phyloP scores from a whole-genome alignment of 371 early-diverging fungal species.

The Dichotomocladium elegans region DNA sequence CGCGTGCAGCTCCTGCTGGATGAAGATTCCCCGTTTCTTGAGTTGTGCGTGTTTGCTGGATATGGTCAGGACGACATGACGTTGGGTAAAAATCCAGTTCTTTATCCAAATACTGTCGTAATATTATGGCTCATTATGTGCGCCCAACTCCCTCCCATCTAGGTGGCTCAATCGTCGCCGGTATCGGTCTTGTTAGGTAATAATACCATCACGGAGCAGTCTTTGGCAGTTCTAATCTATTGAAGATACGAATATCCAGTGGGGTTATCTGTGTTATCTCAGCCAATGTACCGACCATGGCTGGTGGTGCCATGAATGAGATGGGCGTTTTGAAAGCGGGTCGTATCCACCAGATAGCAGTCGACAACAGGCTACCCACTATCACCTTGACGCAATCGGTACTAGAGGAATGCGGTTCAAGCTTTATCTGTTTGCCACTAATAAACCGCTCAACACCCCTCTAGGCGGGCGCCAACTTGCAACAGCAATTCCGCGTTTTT shows the following conservation, averaged over 20 bases:
- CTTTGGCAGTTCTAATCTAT: background rate
- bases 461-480: constrained; percentile 73
- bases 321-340: constrained; percentile 51
- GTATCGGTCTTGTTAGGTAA: constrained; percentile 72
- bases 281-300: constrained; percentile 66
- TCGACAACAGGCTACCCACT: constrained; percentile 59
- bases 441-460: background rate
- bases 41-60: constrained; percentile 68
- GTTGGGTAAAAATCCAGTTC: constrained; percentile 28
- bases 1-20: constrained; percentile 68
- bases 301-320: constrained; percentile 70
- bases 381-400: constrained; percentile 62
- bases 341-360: constrained; percentile 55
- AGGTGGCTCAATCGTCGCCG: constrained; percentile 67
- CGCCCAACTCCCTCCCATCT: background rate
- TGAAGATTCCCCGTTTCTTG: constrained; percentile 73
- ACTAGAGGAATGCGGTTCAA: constrained; percentile 15
- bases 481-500: constrained; percentile 71
- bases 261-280: constrained; percentile 66
- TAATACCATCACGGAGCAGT: background rate
- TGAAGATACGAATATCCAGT: constrained; percentile 19
- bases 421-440: background rate
- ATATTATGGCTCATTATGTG: no score
- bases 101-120: background rate
- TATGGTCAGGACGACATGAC: constrained; percentile 72